A percentile compares a stretch with the other conserved stretches of the same genome.
Evolutionary conservation across 2,329 filamentous ascomycete species (phyloP).

Genomic region (Calonectria pseudoturangicola): DNA sequence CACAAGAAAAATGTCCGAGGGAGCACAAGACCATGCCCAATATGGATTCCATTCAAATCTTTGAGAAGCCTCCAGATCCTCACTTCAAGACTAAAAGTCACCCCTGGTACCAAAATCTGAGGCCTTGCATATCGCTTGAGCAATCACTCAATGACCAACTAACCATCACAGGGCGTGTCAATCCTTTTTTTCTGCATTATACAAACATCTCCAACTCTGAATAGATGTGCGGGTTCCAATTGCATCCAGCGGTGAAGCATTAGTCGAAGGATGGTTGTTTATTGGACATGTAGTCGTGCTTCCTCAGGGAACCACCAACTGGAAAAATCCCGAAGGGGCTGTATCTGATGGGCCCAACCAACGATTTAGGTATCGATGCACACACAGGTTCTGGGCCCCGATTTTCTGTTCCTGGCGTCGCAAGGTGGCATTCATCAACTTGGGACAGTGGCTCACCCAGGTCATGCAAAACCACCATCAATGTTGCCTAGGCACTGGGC

Average conservation of each 20-base stretch:
- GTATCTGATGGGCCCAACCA: slow-evolving; percentile 49
- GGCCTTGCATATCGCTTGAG: slow-evolving; percentile 38
- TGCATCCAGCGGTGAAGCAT: slow-evolving; percentile 3
- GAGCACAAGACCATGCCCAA: slow-evolving; percentile 58
- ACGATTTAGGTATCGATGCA: slow-evolving; percentile 45
- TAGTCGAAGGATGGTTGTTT: not conserved
- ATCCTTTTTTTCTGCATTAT: slow-evolving; percentile 2
- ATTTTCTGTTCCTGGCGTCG: slow-evolving; percentile 30
- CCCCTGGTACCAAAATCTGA: slow-evolving; percentile 33
- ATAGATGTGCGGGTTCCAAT: not conserved
- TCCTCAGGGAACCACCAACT: slow-evolving; percentile 34
- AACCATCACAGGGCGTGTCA: slow-evolving; percentile 17
- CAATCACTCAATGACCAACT: slow-evolving; percentile 30
- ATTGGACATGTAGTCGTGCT: slow-evolving; percentile 32
- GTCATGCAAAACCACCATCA: slow-evolving; percentile 11
- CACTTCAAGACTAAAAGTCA: slow-evolving; percentile 33
- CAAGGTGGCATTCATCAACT: slow-evolving; percentile 26
- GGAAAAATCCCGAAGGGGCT: slow-evolving; percentile 39
- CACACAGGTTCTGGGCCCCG: slow-evolving; percentile 26
- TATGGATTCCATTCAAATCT: slow-evolving; percentile 44
- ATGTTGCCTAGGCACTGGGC: slow-evolving; percentile 28
- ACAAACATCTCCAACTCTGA: slow-evolving; percentile 25
- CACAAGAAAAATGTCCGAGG: slow-evolving; percentile 62
- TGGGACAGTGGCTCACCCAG: slow-evolving; percentile 21
- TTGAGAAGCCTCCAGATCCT: slow-evolving; percentile 36